A percentile compares a stretch with the other conserved stretches of the same genome.
phyloP scores from a whole-genome alignment of 805 yeast genomes.

The Tetrapisispora namnaoensis region DNA sequence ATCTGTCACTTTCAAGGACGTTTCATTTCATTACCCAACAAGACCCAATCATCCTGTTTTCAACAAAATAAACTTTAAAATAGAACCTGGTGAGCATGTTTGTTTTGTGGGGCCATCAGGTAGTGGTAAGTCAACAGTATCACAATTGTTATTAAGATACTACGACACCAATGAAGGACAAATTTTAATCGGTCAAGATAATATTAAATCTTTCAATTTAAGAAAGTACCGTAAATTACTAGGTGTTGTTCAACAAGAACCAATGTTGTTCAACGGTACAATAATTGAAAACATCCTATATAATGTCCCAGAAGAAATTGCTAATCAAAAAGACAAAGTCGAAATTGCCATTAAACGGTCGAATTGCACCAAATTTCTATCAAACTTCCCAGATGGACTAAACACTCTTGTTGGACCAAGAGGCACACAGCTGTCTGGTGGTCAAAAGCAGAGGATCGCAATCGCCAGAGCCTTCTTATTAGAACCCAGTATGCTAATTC shows the following conservation, averaged over 20 bases:
- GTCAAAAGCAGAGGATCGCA: conserved; percentile 89
- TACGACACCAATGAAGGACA: conserved; percentile 68
- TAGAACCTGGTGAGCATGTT: conserved; percentile 74
- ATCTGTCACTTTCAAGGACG: conserved; percentile 48
- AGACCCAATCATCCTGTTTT: conserved; percentile 66
- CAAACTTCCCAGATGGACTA: conserved; percentile 69
- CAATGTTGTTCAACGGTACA: conserved; percentile 78
- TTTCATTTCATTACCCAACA: conserved; percentile 74
- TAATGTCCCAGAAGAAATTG: conserved; percentile 42
- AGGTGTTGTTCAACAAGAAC: conserved; percentile 93
- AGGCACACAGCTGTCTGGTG: conserved; percentile 86
- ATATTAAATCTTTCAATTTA: conserved; percentile 55
- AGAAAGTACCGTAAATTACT: conserved; percentile 62
- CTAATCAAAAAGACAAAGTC: conserved; percentile 51
- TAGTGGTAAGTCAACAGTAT: conserved; percentile 85
- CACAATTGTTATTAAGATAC: conserved; percentile 68
- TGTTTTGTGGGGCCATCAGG: conserved; percentile 98
- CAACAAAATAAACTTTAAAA: conserved; percentile 44
- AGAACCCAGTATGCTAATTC: conserved; percentile 66
- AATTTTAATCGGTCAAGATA: conserved; percentile 53
- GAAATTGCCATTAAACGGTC: conserved; percentile 56
- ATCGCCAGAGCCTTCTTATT: conserved; percentile 78
- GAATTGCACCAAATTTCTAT: conserved; percentile 60
- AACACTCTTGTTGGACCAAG: conserved; percentile 81
- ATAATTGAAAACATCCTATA: conserved; percentile 75